Conservation (phyloP, 1,284 basidiomycete genomes). For the Apiotrichum brassicae region DNA sequence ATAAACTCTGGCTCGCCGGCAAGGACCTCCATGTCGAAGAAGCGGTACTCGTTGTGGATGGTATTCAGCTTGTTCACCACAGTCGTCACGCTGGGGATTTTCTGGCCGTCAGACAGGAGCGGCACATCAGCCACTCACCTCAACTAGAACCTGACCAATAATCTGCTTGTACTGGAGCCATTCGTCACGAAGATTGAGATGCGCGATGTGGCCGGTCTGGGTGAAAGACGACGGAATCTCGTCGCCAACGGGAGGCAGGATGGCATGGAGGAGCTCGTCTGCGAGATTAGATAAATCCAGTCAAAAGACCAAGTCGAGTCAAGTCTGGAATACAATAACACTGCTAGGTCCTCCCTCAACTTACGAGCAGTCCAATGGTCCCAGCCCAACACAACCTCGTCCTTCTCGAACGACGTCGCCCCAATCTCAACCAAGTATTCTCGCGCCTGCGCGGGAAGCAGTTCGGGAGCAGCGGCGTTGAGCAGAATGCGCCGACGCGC, state of each 20-base stretch:
- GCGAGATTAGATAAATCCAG: background rate
- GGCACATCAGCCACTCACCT: conserved; percentile 55
- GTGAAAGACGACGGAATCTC: conserved; percentile 84
- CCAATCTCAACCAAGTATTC: conserved; percentile 55
- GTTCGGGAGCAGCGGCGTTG: conserved; percentile 56
- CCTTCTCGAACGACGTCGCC: conserved; percentile 55
- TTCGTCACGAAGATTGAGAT: conserved; percentile 83
- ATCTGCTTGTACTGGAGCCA: conserved; percentile 86
- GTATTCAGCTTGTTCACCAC: conserved; percentile 93
- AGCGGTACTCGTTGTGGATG: conserved; percentile 81
- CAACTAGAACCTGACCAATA: conserved; percentile 85
- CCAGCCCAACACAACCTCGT: conserved; percentile 65
- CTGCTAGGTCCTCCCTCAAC: no score
- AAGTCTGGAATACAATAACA: no score
- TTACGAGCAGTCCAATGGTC: conserved; percentile 77
- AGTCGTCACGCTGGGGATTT: conserved; percentile 72
- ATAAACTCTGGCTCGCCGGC: conserved; percentile 81
- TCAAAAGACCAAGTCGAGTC: no score
- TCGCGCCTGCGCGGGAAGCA: conserved; percentile 55
- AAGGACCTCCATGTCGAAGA: conserved; percentile 95
- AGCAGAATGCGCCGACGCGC: conserved; percentile 58
- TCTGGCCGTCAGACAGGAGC: conserved; percentile 51
- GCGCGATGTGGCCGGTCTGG: conserved; percentile 82
- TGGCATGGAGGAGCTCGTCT: conserved; percentile 76
- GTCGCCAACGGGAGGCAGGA: conserved; percentile 67